phyloP scores from a whole-genome alignment of 495 filamentous ascomycete species.

The Entonaema liquescens region DNA sequence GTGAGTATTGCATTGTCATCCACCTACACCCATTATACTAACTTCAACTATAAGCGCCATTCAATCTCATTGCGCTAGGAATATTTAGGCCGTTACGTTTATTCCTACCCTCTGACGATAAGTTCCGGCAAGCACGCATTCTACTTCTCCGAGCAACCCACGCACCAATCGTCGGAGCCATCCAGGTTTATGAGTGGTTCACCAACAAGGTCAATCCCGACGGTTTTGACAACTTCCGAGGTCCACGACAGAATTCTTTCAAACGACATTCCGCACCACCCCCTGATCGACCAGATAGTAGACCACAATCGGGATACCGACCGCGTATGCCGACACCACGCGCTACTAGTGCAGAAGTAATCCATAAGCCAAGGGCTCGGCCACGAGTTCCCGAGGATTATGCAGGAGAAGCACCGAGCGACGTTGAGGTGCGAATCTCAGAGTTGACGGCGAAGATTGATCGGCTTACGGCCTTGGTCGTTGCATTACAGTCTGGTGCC shows the following conservation, averaged over 20 bases:
- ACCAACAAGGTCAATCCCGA: conserved; percentile 41
- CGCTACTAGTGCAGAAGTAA: conserved; percentile 29
- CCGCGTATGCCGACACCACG: conserved; percentile 32
- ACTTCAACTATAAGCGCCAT: conserved; percentile 45
- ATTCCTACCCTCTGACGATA: conserved; percentile 71
- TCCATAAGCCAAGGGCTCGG: conserved; percentile 22
- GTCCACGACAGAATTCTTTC: conserved; percentile 41
- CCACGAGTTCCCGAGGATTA: conserved; percentile 35
- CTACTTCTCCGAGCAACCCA: conserved; percentile 73
- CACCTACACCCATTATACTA: conserved; percentile 24
- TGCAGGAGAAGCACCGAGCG: conserved; percentile 42
- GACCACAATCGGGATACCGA: conserved; percentile 29
- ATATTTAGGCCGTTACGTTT: conserved; percentile 85
- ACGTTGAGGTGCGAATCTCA: conserved; percentile 55
- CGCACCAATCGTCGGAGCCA: conserved; percentile 61
- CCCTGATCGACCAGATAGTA: conserved; percentile 11
- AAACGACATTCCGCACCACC: conserved; percentile 25
- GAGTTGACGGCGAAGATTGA: conserved; percentile 60
- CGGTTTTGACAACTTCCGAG: conserved; percentile 45
- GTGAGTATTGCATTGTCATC: conserved; percentile 39
- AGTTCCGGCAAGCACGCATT: conserved; percentile 77
- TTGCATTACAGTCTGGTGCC: conserved; percentile 48
- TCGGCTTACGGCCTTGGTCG: conserved; percentile 53
- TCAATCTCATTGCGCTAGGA: conserved; percentile 85
- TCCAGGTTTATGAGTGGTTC: conserved; percentile 60